Evolutionary conservation across 2,329 filamentous ascomycete species (phyloP), one percentile per base, ranked within the genome.

Genomic region (Sporothrix inflata): DNA sequence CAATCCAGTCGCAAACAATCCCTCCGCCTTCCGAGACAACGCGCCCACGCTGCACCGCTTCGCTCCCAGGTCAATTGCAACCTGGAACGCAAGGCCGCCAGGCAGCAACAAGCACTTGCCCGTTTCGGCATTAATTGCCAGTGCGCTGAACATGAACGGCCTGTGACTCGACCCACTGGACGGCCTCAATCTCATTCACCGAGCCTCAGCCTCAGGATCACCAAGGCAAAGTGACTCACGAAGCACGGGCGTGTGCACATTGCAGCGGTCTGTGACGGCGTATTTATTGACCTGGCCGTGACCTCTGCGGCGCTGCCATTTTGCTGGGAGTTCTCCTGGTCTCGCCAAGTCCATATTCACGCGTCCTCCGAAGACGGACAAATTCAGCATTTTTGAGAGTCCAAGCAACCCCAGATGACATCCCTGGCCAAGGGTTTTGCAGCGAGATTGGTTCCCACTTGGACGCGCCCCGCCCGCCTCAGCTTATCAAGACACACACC

Each of bases 361-460:
- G 24, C 60, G 14, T 40, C 38, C 67, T 60, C 47, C 71, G 69
- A 72, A 69, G 57, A 70, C 69, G 71, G 65, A 34, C 19, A 8
- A 9, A 30, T 24, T 8, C 24, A 21, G 7, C 51, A 27, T 51
- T 19, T 66, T 38, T 12, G 9, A 12, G 4, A 38, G 47, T 11
- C n/a, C 27, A 53, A 53, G 30, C 57, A n/a, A 21, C 40, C 34
- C 7, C 27, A 69, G 21, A 75, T 53, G 75, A 75, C 67, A 71
- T 71, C 34, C 70, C 73, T 68, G 68, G 67, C 55, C 66, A 72
- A 55, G 69, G 70, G 70, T 27, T n/a, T 72, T 34, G 9, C 40
- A 60, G 6, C 51, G 61, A 71, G 63, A 67, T 70, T 73, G 53
- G 49, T 51, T 69, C 45, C 69, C 72, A 73, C 71, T 63, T 68